Evolutionary conservation across 345 rosid species (phyloP).

Genomic region (Turnera subulata): DNA sequence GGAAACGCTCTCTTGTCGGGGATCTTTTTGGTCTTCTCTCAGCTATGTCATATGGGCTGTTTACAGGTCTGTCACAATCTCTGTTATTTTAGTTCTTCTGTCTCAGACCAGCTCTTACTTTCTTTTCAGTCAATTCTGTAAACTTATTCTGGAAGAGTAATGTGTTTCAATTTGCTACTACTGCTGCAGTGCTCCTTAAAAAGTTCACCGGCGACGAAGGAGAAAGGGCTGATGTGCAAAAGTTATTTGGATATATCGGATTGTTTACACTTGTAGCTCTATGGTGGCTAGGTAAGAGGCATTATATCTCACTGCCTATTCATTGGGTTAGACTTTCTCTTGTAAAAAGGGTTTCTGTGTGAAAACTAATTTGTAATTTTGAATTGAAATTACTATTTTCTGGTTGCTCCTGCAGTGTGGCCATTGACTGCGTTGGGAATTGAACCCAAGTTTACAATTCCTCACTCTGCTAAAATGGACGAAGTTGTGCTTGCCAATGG

Average conservation of each 20-base stretch:
- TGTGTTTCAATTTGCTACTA: slow-evolving; percentile 11
- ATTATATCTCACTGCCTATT: background rate
- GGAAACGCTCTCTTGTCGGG: slow-evolving; percentile 78
- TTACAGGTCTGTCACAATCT: slow-evolving; percentile 54
- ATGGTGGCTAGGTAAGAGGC: slow-evolving; percentile 95
- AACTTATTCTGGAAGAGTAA: slow-evolving; percentile 4
- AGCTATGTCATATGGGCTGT: slow-evolving; percentile 87
- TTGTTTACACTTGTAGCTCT: slow-evolving; percentile 93
- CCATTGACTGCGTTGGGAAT: slow-evolving; percentile 94
- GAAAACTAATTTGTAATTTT: background rate
- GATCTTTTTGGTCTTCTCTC: slow-evolving; percentile 98
- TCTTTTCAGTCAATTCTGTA: background rate
- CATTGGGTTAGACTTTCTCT: slow-evolving; percentile 1
- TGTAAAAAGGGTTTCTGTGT: too few species aligned
- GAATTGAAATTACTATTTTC: background rate
- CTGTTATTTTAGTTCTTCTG: background rate
- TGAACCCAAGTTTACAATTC: slow-evolving; percentile 92
- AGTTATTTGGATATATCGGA: slow-evolving; percentile 95
- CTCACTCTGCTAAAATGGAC: slow-evolving; percentile 84
- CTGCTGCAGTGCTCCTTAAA: slow-evolving; percentile 85
- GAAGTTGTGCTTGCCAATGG: slow-evolving; percentile 97
- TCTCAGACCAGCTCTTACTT: background rate
- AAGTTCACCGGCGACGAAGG: slow-evolving; percentile 97
- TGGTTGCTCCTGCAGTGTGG: slow-evolving; percentile 61
- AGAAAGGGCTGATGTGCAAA: slow-evolving; percentile 87